These are phyloP conservation scores for Fusarium fracticaudum DNA, from an alignment of 2,329 filamentous ascomycete genomes.

Conservation along the genomic window DNA sequence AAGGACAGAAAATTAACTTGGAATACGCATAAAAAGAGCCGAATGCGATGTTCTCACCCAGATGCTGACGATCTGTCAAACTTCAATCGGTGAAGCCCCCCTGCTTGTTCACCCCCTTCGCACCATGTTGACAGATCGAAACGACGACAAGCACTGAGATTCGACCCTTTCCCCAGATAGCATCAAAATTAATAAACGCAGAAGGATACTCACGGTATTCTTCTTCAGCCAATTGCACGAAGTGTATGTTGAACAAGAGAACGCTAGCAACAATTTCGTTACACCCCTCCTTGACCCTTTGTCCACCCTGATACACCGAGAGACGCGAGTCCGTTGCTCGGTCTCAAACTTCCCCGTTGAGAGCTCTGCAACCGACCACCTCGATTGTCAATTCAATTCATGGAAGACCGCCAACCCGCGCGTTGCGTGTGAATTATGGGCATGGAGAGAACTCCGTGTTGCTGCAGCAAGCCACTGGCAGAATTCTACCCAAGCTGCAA, in stretches of 20 bases:
- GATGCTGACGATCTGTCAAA: neutral
- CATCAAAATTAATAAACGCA: accelerated
- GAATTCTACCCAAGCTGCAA: neutral
- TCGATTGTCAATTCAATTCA: neutral
- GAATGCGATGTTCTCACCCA: no score
- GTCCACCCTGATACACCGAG: neutral
- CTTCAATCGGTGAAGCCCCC: neutral
- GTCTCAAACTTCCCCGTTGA: neutral
- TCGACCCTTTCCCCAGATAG: neutral
- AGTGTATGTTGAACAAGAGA: neutral
- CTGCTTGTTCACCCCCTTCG: neutral
- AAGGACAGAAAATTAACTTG: neutral
- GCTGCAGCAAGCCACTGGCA: neutral
- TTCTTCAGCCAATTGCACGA: neutral
- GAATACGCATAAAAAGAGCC: accelerated
- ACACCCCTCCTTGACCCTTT: neutral
- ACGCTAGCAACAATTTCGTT: neutral
- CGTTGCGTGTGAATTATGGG: neutral
- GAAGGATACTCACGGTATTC: accelerated
- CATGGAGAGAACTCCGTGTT: neutral
- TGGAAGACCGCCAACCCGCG: neutral
- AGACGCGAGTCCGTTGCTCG: neutral
- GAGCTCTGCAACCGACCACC: accelerated
- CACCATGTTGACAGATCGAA: neutral
- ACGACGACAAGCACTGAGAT: neutral